Evolutionary conservation across 139 green algal species (phyloP), one percentile per base, ranked within the genome.

Genomic region (Chlorella ohadii): DNA sequence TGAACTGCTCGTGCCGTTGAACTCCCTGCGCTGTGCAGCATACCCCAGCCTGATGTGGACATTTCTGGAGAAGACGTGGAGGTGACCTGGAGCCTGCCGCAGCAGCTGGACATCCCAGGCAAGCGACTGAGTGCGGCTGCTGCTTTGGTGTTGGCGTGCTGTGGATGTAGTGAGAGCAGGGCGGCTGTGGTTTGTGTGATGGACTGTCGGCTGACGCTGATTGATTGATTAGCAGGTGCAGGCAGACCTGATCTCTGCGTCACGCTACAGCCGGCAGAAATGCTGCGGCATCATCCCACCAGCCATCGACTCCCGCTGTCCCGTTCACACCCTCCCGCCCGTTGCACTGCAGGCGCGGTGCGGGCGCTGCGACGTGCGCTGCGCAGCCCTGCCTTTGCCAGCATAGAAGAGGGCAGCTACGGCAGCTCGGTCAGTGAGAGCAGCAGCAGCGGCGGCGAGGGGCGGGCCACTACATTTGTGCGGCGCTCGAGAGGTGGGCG

Each of bases 71-170:
- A n/a, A 4, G 51, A 77, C 38, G 75, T 86, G 38, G 65, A 61
- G 33, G 61, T 86, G 56, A 56, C 63, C 0, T 79, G 76, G 36
- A 38, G 78, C 28, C 39, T 87, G 20, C 76, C 83, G 27, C 87
- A 90, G 78, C 36, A 82, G 51, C 71, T 86, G 34, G 73, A 87
- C 66, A 80, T 87, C 36, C 72, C 36, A 67, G 72, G 56, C 44
- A 36, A 28, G 67, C 1, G 1, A 39, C 23, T 27, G 36, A 38
- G 47, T 12, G 4, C 38, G 39, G 47, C 15, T 28, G 1, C 34
- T 56, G 1, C 7, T 5, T 34, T 4, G 20, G 9, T 17, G 20
- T 33, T 1, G 61, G 27, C n/a, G n/a, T n/a, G n/a, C n/a, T n/a
- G n/a, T n/a, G n/a, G n/a, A n/a, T n/a, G n/a, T n/a, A n/a, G n/a